Evolutionary conservation across 371 early-diverging fungal species (phyloP).

Genomic region (Saksenaea oblongispora): DNA sequence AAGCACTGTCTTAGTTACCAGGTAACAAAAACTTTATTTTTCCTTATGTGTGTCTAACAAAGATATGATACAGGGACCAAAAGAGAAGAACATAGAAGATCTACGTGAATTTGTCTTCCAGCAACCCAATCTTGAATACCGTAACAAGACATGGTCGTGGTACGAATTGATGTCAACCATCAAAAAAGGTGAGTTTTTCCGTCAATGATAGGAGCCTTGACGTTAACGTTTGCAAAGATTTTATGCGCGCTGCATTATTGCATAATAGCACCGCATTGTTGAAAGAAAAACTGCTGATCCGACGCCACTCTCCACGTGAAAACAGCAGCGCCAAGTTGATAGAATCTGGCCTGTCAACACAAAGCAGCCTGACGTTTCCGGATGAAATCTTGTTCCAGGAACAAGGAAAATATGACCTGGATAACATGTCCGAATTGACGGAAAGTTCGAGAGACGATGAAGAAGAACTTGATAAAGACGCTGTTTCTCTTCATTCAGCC

Average conservation of each 20-base stretch:
- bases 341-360: constrained; percentile 15
- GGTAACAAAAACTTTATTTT: constrained; percentile 29
- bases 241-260: constrained; percentile 45
- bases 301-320: constrained; percentile 39
- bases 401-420: constrained; percentile 3
- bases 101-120: constrained; percentile 68
- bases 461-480: constrained; percentile 17
- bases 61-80: constrained; percentile 46
- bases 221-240: constrained; percentile 24
- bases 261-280: constrained; percentile 48
- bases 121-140: constrained; percentile 74
- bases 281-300: constrained; percentile 45
- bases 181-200: constrained; percentile 51
- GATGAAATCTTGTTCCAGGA: background rate
- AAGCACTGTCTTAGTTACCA: constrained; percentile 70
- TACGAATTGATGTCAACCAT: constrained; percentile 65
- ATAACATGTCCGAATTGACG: constrained; percentile 10
- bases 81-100: constrained; percentile 76
- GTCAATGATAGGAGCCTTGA: background rate
- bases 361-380: constrained; percentile 11
- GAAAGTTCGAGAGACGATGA: constrained; percentile 23
- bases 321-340: background rate
- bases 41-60: background rate
- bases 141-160: constrained; percentile 79
- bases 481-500: constrained; percentile 19